phyloP scores from a whole-genome alignment of 2,329 filamentous ascomycete species.

The Colletotrichum sp. region DNA sequence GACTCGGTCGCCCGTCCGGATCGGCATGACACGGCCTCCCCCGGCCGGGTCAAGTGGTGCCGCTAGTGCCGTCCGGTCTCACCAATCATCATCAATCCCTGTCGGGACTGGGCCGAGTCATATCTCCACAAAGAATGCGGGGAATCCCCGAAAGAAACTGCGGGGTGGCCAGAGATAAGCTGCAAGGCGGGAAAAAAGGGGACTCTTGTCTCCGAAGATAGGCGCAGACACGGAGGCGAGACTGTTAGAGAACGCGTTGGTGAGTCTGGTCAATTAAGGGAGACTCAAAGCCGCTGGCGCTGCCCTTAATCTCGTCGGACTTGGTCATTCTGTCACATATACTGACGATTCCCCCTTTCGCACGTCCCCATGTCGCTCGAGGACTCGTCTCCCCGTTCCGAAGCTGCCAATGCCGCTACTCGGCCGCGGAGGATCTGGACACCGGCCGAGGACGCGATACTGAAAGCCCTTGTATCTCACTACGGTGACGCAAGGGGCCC shows the following conservation, averaged over 20 bases:
- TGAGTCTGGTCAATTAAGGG: background rate
- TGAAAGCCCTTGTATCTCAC: slow-evolving; percentile 30
- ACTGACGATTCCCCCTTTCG: background rate
- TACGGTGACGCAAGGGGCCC: slow-evolving; percentile 29
- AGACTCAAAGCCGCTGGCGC: background rate
- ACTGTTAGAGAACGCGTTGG: background rate
- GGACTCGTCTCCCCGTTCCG: background rate
- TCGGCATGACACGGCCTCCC: background rate
- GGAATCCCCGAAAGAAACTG: background rate
- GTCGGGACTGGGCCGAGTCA: background rate
- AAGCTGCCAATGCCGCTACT: background rate
- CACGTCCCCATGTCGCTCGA: background rate
- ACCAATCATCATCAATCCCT: background rate
- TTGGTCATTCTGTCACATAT: background rate
- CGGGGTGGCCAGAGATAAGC: background rate
- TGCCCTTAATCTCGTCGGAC: background rate
- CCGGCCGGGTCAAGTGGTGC: background rate
- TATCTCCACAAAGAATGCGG: background rate
- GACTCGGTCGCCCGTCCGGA: background rate
- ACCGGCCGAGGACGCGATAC: slow-evolving; percentile 28
- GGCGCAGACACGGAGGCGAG: background rate
- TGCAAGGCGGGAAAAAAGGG: background rate
- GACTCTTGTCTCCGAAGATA: background rate
- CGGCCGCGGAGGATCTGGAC: slow-evolving; percentile 28
- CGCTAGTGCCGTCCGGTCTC: background rate